Evolutionary conservation across 805 yeast species (phyloP).

Genomic region (Hanseniaspora hatyaiensis): DNA sequence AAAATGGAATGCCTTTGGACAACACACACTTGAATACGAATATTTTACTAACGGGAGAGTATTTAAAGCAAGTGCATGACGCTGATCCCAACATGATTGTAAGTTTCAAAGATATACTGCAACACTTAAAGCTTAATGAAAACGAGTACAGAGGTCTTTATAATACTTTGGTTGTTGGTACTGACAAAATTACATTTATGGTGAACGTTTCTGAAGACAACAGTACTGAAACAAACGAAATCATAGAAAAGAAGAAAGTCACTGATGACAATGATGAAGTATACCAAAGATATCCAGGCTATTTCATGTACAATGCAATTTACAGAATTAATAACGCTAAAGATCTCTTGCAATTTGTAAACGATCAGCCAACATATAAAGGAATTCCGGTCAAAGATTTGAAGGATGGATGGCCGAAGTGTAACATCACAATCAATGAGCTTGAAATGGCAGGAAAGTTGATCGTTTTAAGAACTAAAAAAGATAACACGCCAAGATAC

Average conservation of each 20-base stretch:
- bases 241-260: conserved; percentile 45
- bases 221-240: conserved; percentile 65
- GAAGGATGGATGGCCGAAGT: conserved; percentile 90
- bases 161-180: conserved; percentile 43
- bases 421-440: conserved; percentile 63
- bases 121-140: conserved; percentile 33
- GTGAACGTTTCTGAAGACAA: conserved; percentile 57
- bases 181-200: conserved; percentile 40
- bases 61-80: conserved; percentile 32
- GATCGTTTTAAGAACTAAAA: conserved; percentile 76
- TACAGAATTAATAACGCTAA: conserved; percentile 76
- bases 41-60: conserved; percentile 82
- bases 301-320: conserved; percentile 70
- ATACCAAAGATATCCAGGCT: conserved; percentile 2
- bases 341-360: conserved; percentile 60
- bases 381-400: conserved; percentile 28
- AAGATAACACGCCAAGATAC: conserved; percentile 83
- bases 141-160: conserved; percentile 57
- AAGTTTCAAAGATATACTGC: conserved; percentile 78
- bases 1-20: conserved; percentile 1
- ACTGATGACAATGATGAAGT: not conserved
- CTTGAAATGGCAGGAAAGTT: conserved; percentile 68
- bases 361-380: conserved; percentile 59
- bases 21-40: conserved; percentile 57
- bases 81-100: conserved; percentile 72